Percentiles rank a stretch among this genome's conserved stretches.
Conservation (phyloP, 345 rosid species). For the Gossypium turneri region DNA sequence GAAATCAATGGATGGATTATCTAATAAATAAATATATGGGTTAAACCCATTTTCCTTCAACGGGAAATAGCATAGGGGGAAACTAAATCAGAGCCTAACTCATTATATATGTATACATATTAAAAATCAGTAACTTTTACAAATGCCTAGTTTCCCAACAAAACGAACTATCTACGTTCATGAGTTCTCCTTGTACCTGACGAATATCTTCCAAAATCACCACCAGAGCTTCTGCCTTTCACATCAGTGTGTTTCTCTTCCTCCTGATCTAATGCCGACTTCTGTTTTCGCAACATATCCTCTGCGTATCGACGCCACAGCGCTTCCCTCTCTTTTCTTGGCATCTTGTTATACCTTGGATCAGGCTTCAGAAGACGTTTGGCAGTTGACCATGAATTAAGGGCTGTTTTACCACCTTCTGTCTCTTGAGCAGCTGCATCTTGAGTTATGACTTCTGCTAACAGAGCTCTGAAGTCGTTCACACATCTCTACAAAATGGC, state of each 20-base stretch:
- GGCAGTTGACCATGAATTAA: slow-evolving; percentile 92
- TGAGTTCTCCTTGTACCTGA: slow-evolving; percentile 45
- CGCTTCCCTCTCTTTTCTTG: slow-evolving; percentile 73
- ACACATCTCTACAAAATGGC: slow-evolving; percentile 49
- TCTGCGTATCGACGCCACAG: slow-evolving; percentile 75
- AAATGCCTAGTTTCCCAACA: slow-evolving; percentile 11
- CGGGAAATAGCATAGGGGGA: neutral
- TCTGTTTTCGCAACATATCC: slow-evolving; percentile 56
- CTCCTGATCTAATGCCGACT: slow-evolving; percentile 34
- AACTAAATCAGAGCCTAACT: slow-evolving; percentile 2
- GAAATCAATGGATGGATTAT: neutral
- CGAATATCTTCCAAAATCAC: slow-evolving; percentile 32
- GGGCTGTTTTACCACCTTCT: slow-evolving; percentile 68
- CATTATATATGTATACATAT: neutral
- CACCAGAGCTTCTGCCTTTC: slow-evolving; percentile 40
- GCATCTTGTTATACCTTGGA: slow-evolving; percentile 78
- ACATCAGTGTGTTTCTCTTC: slow-evolving; percentile 42
- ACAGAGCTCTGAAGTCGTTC: slow-evolving; percentile 61
- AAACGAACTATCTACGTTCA: slow-evolving; percentile 36
- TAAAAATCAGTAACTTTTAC: slow-evolving; percentile 8
- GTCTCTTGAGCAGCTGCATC: slow-evolving; percentile 66
- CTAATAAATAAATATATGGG: neutral
- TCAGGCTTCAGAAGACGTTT: slow-evolving; percentile 72
- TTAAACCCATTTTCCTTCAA: neutral
- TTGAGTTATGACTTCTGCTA: slow-evolving; percentile 62